Evolutionary conservation across 1,284 basidiomycete species (phyloP).

Genomic region (Fomitopsis pinicola): DNA sequence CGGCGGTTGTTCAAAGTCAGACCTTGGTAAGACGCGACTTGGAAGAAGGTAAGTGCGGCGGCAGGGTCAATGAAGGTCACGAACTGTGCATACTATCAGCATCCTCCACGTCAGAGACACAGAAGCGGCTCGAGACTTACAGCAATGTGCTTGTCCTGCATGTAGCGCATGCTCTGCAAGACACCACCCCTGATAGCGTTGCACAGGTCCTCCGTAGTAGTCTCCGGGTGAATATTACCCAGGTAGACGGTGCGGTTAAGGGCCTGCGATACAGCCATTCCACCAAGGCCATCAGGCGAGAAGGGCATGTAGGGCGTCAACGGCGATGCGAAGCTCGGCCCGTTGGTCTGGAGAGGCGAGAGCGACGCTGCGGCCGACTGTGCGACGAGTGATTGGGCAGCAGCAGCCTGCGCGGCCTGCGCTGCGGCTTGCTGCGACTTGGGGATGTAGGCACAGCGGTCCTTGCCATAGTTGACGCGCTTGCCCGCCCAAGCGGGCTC

Average conservation of each 20-base stretch:
- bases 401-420: slow-evolving; percentile 78
- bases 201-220: slow-evolving; percentile 87
- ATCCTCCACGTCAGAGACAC: neutral
- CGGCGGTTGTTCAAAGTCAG: slow-evolving; percentile 87
- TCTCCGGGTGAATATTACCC: slow-evolving; percentile 93
- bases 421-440: slow-evolving; percentile 85
- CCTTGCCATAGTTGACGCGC: slow-evolving; percentile 93
- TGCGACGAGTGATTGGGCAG: slow-evolving; percentile 73
- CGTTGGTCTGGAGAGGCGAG: slow-evolving; percentile 30
- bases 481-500: slow-evolving; percentile 92
- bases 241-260: slow-evolving; percentile 90
- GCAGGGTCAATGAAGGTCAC: slow-evolving; percentile 89
- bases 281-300: slow-evolving; percentile 42
- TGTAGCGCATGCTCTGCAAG: slow-evolving; percentile 85
- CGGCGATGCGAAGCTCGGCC: slow-evolving; percentile 33
- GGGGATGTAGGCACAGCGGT: slow-evolving; percentile 91
- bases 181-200: slow-evolving; percentile 92
- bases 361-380: slow-evolving; percentile 42
- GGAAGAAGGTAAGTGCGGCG: slow-evolving; percentile 88
- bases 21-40: slow-evolving; percentile 83
- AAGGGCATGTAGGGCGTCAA: slow-evolving; percentile 60
- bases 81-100: slow-evolving; percentile 46
- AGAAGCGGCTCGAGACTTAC: slow-evolving; percentile 40
- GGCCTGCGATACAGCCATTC: slow-evolving; percentile 41
- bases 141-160: slow-evolving; percentile 93